Conservation (phyloP, 2,329 filamentous ascomycete genomes). For the Penicillium sp. region DNA sequence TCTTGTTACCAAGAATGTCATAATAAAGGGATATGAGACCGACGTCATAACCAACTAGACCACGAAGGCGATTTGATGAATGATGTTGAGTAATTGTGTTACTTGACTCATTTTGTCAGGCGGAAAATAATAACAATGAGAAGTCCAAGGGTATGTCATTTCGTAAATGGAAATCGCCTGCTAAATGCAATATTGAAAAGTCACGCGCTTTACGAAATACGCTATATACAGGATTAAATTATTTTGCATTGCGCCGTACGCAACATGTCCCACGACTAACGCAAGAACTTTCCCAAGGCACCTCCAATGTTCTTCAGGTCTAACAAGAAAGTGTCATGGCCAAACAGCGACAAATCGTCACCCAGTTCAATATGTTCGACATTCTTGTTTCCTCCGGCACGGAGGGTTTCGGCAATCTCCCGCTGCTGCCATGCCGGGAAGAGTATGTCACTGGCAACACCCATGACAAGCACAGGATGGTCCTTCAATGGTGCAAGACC, state of each 20-base stretch:
- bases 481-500: constrained; percentile 71
- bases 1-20: constrained; percentile 26
- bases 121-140: neutral
- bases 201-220: constrained; percentile 1
- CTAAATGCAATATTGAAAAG: constrained; percentile 1
- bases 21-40: constrained; percentile 24
- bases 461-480: constrained; percentile 83
- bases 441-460: constrained; percentile 91
- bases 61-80: constrained; percentile 17
- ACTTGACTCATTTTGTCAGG: too few species aligned
- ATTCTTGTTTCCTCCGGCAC: constrained; percentile 70
- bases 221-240: neutral
- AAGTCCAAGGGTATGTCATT: constrained; percentile 1
- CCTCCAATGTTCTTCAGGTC: constrained; percentile 91
- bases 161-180: neutral
- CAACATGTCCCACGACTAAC: constrained; percentile 40
- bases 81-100: too few species aligned
- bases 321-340: constrained; percentile 92
- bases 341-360: constrained; percentile 91
- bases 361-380: constrained; percentile 90
- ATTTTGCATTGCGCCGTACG: neutral
- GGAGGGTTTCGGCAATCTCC: constrained; percentile 83
- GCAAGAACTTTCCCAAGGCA: constrained; percentile 74
- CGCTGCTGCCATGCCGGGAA: constrained; percentile 98
- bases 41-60: constrained; percentile 29